Base-by-base conservation (phyloP, 805 yeast genomes). In the Pichia insulana region DNA sequence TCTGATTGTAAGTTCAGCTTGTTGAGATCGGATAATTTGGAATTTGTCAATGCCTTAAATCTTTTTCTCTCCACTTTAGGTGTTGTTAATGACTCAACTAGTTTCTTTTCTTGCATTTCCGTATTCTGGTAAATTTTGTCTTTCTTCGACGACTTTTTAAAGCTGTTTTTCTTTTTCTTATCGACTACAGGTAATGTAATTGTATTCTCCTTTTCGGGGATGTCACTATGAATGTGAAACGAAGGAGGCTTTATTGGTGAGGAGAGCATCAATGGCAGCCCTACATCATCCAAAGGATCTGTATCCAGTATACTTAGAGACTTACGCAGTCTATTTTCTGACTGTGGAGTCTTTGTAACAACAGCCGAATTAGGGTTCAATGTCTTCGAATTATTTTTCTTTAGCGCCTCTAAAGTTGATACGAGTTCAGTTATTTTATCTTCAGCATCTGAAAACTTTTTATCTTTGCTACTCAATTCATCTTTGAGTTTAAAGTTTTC, bases 1-100 rank as follows among this genome's bases (percentile, higher is more conserved):
- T 6, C 12, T 11, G 34, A 15, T 10, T 27, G 13, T 13, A 22
- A 13, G 2, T 16, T 30, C 25, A 26, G 39, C 11, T 33, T 43
- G n/a, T 50, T 50, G 36, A 50, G 16, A 2, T 40, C 46, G 3
- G 51, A 44, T 9, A 16, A 19, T 18, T 43, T 41, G 3, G 43
- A 20, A 10, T 39, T 43, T 10, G 37, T 32, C 12, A 49, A 40
- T 5, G 48, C 37, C 12, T 30, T 40, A 11, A 27, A 40, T 16
- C 18, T 39, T n/a, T 34, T 27, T 28, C 31, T 39, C 26, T 30
- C 17, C 2, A 42, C 20, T 18, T 35, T 35, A 9, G 34, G 17
- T 10, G 36, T 15, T 1, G 26, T 30, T 9, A 16, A 15, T 13
- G 37, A 16, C 10, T 36, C 32, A 19, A 30, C 19, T 42, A 43